These are phyloP conservation scores for Fusarium illudens DNA, from an alignment of 2,329 filamentous ascomycete genomes.

Conservation along the genomic window DNA sequence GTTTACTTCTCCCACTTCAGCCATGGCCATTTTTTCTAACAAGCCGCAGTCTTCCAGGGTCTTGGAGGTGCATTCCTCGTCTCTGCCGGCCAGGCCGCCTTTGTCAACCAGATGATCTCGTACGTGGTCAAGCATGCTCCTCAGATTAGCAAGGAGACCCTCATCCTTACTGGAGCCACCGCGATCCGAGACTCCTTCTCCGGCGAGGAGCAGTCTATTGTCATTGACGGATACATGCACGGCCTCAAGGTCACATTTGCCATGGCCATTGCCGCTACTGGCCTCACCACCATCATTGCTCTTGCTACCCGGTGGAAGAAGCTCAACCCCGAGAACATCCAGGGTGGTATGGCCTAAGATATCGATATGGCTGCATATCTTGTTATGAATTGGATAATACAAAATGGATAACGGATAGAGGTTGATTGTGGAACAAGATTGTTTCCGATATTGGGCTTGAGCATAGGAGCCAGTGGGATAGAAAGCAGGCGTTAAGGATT, in stretches of 20 bases:
- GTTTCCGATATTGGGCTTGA: not conserved
- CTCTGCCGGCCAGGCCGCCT: constrained; percentile 57
- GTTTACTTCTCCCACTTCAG: constrained; percentile 13
- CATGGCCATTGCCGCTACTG: constrained; percentile 60
- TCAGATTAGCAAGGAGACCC: constrained; percentile 46
- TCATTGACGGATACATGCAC: constrained; percentile 69
- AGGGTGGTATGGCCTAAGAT: constrained; percentile 44
- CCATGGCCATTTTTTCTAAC: constrained; percentile 23
- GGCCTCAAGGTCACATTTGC: constrained; percentile 71
- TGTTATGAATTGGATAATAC: not conserved
- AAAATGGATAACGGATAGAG: not conserved
- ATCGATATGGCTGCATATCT: not conserved
- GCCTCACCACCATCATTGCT: constrained; percentile 49
- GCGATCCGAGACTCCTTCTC: constrained; percentile 63
- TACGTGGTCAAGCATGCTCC: constrained; percentile 48
- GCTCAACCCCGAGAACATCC: constrained; percentile 44
- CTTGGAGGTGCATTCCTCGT: constrained; percentile 61
- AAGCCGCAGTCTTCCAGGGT: constrained; percentile 54
- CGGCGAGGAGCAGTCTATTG: constrained; percentile 56
- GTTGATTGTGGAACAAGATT: not conserved
- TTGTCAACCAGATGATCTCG: constrained; percentile 55
- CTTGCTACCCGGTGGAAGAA: constrained; percentile 51
- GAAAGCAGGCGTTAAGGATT: constrained; percentile 14
- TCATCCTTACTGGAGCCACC: constrained; percentile 60
- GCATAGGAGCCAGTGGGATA: constrained; percentile 2